Evolutionary conservation across 495 filamentous ascomycete species (phyloP).

Genomic region (Podospora conica): DNA sequence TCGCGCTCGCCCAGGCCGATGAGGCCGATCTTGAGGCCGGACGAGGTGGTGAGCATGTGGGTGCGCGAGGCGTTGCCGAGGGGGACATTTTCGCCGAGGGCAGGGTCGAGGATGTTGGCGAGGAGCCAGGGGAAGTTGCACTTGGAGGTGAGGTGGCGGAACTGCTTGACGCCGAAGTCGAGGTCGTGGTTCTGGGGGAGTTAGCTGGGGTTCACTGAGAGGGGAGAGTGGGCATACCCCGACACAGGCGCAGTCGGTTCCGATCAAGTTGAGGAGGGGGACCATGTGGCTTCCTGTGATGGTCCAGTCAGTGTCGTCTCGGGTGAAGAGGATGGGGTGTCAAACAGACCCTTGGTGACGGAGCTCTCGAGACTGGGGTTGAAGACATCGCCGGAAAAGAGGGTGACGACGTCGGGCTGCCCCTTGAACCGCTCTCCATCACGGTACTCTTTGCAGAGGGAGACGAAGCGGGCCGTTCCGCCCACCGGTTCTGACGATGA

Average conservation of each 20-base stretch:
- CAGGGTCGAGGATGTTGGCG: conserved; percentile 77
- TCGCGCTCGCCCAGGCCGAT: conserved; percentile 73
- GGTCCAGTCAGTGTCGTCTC: conserved; percentile 3
- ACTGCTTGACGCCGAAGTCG: conserved; percentile 83
- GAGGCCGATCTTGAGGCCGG: conserved; percentile 78
- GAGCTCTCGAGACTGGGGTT: conserved; percentile 83
- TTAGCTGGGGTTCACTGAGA: not conserved
- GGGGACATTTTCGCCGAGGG: conserved; percentile 59
- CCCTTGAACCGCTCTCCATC: conserved; percentile 48
- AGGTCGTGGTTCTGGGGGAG: conserved; percentile 70
- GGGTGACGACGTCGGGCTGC: conserved; percentile 62
- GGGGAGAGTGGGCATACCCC: conserved; percentile 51
- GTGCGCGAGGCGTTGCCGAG: conserved; percentile 65
- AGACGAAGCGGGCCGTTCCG: conserved; percentile 71
- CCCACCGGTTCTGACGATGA: conserved; percentile 75
- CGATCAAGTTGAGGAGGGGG: conserved; percentile 70
- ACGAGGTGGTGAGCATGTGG: conserved; percentile 66
- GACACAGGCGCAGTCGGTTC: conserved; percentile 69
- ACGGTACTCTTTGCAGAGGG: conserved; percentile 68
- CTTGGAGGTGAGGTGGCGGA: conserved; percentile 61
- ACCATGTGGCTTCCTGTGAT: conserved; percentile 69
- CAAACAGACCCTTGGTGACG: conserved; percentile 64
- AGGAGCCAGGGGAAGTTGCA: conserved; percentile 87
- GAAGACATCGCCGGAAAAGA: conserved; percentile 90
- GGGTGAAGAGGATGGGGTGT: not conserved